phyloP scores from a whole-genome alignment of 305 asterid genomes.

The Fraxinus xanthoxyloides region DNA sequence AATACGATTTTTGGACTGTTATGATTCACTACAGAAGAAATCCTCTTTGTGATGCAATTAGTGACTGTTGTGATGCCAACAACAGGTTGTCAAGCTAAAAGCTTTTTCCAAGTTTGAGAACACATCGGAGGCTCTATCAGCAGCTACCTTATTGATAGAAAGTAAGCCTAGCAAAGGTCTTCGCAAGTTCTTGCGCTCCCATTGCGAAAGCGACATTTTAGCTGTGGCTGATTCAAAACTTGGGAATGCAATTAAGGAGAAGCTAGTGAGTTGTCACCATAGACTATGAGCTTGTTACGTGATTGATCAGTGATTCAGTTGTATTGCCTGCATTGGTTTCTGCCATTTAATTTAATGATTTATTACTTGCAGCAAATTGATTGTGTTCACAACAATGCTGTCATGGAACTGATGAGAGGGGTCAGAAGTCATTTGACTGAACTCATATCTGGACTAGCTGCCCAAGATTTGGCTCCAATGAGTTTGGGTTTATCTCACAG shows the following conservation, averaged over 20 bases:
- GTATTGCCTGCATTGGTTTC: background rate
- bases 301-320: background rate
- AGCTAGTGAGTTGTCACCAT: conserved; percentile 53
- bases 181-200: conserved; percentile 72
- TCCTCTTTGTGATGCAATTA: conserved; percentile 5
- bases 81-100: no score
- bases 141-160: conserved; percentile 71
- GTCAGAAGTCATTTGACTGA: conserved; percentile 83
- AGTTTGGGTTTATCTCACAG: no score
- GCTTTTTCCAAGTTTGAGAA: no score
- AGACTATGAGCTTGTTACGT: background rate
- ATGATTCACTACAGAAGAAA: no score
- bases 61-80: background rate
- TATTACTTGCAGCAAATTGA: conserved; percentile 50
- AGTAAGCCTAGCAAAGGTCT: conserved; percentile 94
- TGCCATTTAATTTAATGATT: background rate
- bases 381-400: conserved; percentile 80
- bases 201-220: conserved; percentile 66
- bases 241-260: conserved; percentile 46
- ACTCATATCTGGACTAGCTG: conserved; percentile 60
- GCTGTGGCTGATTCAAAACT: conserved; percentile 96
- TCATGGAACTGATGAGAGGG: conserved; percentile 96
- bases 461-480: no score
- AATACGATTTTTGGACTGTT: no score
- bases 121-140: conserved; percentile 32